A percentile compares a stretch with the other conserved stretches of the same genome.
phyloP scores from a whole-genome alignment of 2,329 filamentous ascomycete genomes.

The Aspergillus sclerotialis region DNA sequence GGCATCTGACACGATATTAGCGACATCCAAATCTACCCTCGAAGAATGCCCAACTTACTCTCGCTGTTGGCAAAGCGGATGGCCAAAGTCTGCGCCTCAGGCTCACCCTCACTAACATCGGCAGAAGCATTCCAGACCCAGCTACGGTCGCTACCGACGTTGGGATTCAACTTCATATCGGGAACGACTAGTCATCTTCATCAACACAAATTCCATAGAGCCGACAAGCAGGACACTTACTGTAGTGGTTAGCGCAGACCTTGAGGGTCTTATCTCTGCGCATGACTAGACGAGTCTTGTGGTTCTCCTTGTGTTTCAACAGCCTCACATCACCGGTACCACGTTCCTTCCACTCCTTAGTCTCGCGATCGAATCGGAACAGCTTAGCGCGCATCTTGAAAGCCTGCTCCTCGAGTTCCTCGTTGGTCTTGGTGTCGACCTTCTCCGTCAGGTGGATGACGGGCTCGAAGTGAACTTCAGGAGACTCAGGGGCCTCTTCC shows the following conservation, averaged over 20 bases:
- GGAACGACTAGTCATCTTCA: slow-evolving; percentile 63
- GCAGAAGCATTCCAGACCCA: slow-evolving; percentile 99
- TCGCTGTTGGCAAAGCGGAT: slow-evolving; percentile 98
- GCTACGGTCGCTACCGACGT: slow-evolving; percentile 94
- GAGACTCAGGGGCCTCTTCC: slow-evolving; percentile 76
- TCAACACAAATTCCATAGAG: background rate
- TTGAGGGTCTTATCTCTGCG: slow-evolving; percentile 99
- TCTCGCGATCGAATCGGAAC: slow-evolving; percentile 92
- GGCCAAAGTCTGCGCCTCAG: slow-evolving; percentile 89
- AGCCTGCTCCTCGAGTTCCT: slow-evolving; percentile 91
- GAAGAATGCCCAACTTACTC: slow-evolving; percentile 54
- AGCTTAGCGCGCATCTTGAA: slow-evolving; percentile 99
- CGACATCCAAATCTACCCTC: background rate
- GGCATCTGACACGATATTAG: slow-evolving; percentile 58
- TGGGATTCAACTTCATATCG: slow-evolving; percentile 98
- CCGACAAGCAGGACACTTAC: slow-evolving; percentile 48
- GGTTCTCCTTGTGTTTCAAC: slow-evolving; percentile 97
- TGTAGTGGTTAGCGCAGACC: slow-evolving; percentile 99
- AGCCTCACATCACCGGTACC: slow-evolving; percentile 93
- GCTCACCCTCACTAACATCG: slow-evolving; percentile 96
- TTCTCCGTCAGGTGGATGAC: slow-evolving; percentile 95
- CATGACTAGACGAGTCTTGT: slow-evolving; percentile 97
- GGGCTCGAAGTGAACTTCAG: slow-evolving; percentile 94
- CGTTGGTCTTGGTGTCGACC: slow-evolving; percentile 95
- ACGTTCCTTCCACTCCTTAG: slow-evolving; percentile 97